Evolutionary conservation across 495 filamentous ascomycete species (phyloP), one percentile per base, ranked within the genome.

Genomic region (Neurospora africana): DNA sequence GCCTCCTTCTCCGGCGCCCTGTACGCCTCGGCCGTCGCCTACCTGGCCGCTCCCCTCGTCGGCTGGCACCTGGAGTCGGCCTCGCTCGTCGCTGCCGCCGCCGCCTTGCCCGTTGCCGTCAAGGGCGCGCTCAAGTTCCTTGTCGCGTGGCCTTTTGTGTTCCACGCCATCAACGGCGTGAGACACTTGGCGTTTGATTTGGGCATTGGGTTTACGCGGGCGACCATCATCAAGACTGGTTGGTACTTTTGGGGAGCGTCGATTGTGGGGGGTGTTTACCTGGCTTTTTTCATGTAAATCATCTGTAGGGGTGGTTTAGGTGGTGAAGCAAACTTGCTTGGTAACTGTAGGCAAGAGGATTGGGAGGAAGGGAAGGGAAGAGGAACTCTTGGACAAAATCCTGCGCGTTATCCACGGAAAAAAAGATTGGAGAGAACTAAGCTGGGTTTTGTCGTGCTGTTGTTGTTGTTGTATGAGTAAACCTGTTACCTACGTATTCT

Each of bases 101-200:
- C 85, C 38, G 83, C 89, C 67, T 88, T 93, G 74, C 92, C 94
- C 8, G 43, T 91, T 30, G 83, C 85, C 65, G 85, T 85, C 73
- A 93, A 95, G 87, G 78, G 91, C 68, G 77, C 78, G n/a, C 75
- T 92, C 72, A 99, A 99, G 89, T 82, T 87, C 71, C 74, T 84
- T 15, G 70, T 92, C 40, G 92, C 93, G 47, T 86, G 91, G 81
- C 95, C 94, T 23, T 97, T 99, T 82, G 89, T 89, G 40, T 98
- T 89, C 84, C 96, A 99, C 83, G 81, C 81, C 73, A 79, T 94
- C 75, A 98, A 97, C 83, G 95, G 96, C 33, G 71, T 96, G n/a
- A 89, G 93, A 78, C 95, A 98, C 86, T 85, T 99, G 82, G 74
- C 86, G 38, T 97, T 92, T 91, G 95, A 99, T 86, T 80, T 89